Conservation (phyloP, 2,329 filamentous ascomycete species). For the Sclerotiophoma versabilis region DNA sequence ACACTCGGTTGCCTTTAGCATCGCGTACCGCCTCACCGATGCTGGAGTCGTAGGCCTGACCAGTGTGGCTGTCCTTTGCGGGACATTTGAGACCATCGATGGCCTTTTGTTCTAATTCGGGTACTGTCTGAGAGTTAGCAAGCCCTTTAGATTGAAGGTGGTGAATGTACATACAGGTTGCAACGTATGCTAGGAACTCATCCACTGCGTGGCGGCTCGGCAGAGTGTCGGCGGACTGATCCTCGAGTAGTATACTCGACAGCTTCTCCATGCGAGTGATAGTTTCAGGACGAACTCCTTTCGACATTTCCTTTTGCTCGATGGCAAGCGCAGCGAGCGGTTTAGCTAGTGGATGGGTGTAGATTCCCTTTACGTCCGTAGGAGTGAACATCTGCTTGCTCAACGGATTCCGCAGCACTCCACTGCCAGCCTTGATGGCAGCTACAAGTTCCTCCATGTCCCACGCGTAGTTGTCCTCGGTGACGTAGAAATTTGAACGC, state of each 20-base stretch:
- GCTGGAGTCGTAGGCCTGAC: slow-evolving; percentile 41
- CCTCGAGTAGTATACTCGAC: slow-evolving; percentile 34
- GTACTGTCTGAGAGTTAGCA: slow-evolving; percentile 20
- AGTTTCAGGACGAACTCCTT: slow-evolving; percentile 41
- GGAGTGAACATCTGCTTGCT: slow-evolving; percentile 47
- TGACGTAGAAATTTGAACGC: slow-evolving; percentile 46
- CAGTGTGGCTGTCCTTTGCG: slow-evolving; percentile 44
- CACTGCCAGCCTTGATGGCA: slow-evolving; percentile 41
- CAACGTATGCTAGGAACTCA: slow-evolving; percentile 43
- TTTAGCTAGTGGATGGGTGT: slow-evolving; percentile 36
- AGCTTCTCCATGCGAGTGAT: slow-evolving; percentile 42
- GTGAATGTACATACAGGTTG: slow-evolving; percentile 34
- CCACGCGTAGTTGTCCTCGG: slow-evolving; percentile 52
- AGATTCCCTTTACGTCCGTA: slow-evolving; percentile 42
- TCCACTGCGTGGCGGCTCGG: slow-evolving; percentile 42
- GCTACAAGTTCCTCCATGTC: slow-evolving; percentile 46
- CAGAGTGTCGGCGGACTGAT: slow-evolving; percentile 36
- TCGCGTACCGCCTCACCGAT: slow-evolving; percentile 44
- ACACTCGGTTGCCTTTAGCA: slow-evolving; percentile 45
- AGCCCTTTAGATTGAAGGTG: background rate
- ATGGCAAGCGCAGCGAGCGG: slow-evolving; percentile 38
- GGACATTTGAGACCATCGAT: slow-evolving; percentile 41
- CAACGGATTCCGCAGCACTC: slow-evolving; percentile 44
- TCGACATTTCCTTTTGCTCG: slow-evolving; percentile 42
- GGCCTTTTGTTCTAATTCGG: slow-evolving; percentile 39